These are phyloP conservation scores for Camellia sinensis DNA, from an alignment of 148 eudicot genomes.

Conservation along the genomic window DNA sequence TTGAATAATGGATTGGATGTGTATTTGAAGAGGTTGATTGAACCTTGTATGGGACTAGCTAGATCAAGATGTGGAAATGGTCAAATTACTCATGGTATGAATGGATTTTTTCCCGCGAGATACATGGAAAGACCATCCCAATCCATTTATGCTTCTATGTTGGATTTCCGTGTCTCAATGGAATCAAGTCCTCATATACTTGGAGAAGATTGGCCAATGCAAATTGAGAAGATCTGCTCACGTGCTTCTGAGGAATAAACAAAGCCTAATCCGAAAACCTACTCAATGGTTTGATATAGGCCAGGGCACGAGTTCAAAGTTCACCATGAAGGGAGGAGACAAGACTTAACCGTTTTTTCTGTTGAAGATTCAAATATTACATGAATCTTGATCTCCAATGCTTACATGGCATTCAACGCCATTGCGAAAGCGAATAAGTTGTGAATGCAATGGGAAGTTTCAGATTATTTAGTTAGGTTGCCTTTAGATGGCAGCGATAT, in stretches of 20 bases:
- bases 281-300: background rate
- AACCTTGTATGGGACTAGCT: slow-evolving; percentile 44
- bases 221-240: slow-evolving; percentile 39
- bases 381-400: slow-evolving; percentile 5
- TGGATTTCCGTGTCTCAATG: slow-evolving; percentile 49
- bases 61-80: slow-evolving; percentile 23
- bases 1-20: slow-evolving; percentile 44
- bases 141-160: slow-evolving; percentile 19
- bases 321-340: background rate
- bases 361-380: slow-evolving; percentile 10
- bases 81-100: slow-evolving; percentile 7
- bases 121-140: slow-evolving; percentile 17
- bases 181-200: slow-evolving; percentile 42
- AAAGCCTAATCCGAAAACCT: background rate
- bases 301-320: background rate
- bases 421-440: slow-evolving; percentile 12
- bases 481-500: slow-evolving; percentile 6
- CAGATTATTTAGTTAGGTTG: background rate
- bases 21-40: slow-evolving; percentile 44
- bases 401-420: background rate
- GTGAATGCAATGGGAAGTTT: slow-evolving; percentile 15
- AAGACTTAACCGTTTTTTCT: background rate
- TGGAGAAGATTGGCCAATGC: slow-evolving; percentile 47
- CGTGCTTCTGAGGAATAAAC: slow-evolving; percentile 24
- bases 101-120: slow-evolving; percentile 20